Conservation (phyloP, 148 eudicot species). For the Tetragonia tetragonoides region DNA sequence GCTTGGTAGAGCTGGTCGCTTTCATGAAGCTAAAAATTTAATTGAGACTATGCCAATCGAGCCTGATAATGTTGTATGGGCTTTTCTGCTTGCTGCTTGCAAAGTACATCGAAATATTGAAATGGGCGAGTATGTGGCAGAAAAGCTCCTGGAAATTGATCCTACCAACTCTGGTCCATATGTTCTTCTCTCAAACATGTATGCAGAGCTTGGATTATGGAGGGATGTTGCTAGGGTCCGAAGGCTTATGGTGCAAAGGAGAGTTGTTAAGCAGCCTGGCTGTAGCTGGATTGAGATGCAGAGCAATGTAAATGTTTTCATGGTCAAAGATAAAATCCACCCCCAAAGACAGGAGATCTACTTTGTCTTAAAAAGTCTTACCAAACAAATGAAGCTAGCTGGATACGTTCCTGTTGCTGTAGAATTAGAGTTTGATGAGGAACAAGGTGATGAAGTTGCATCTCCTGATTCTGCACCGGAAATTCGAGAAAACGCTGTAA, state of each 20-base stretch:
- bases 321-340: slow-evolving; percentile 78
- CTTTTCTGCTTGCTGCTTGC: slow-evolving; percentile 77
- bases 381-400: slow-evolving; percentile 58
- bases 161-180: slow-evolving; percentile 76
- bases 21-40: slow-evolving; percentile 58
- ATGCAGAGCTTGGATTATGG: slow-evolving; percentile 80
- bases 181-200: slow-evolving; percentile 89
- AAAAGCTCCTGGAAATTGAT: slow-evolving; percentile 65
- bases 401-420: slow-evolving; percentile 45
- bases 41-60: slow-evolving; percentile 69
- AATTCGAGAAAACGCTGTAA: slow-evolving; percentile 25
- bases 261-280: slow-evolving; percentile 88
- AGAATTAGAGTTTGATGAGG: slow-evolving; percentile 54
- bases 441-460: slow-evolving; percentile 36
- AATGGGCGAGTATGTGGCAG: slow-evolving; percentile 70
- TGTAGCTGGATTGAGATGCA: slow-evolving; percentile 90
- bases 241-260: slow-evolving; percentile 63
- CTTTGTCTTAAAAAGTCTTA: slow-evolving; percentile 42
- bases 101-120: slow-evolving; percentile 64
- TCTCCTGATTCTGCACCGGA: slow-evolving; percentile 23
- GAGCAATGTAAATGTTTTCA: slow-evolving; percentile 55
- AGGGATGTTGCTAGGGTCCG: slow-evolving; percentile 61
- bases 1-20: slow-evolving; percentile 78
- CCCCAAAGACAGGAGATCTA: slow-evolving; percentile 47
- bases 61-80: slow-evolving; percentile 76